phyloP scores from a whole-genome alignment of 495 filamentous ascomycete genomes.

The Polyplosphaeria fusca region DNA sequence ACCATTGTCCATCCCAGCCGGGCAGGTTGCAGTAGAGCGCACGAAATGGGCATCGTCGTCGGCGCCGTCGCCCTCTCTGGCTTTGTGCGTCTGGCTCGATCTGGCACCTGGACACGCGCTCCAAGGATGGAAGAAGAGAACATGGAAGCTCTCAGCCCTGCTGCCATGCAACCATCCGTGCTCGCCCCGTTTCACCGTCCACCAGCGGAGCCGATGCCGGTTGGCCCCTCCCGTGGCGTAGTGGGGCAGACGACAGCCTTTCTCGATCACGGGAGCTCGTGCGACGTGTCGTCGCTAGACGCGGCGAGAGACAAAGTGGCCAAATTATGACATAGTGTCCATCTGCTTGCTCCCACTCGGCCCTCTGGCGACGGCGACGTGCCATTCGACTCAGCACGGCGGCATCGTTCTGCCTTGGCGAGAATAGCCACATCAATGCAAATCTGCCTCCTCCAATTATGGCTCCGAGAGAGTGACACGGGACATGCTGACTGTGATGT shows the following conservation, averaged over 20 bases:
- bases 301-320: too few relatives aligned
- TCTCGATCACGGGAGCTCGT: not conserved
- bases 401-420: too few relatives aligned
- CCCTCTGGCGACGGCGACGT: too few relatives aligned
- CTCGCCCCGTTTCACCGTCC: slow-evolving; percentile 8
- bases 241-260: not conserved
- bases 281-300: too few relatives aligned
- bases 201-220: not conserved
- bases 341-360: too few relatives aligned
- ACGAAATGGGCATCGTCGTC: not conserved
- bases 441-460: slow-evolving; percentile 8
- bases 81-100: too few relatives aligned
- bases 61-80: not conserved
- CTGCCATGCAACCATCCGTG: slow-evolving; percentile 10
- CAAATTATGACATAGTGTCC: too few relatives aligned
- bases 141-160: slow-evolving; percentile 13
- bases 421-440: slow-evolving; percentile 14
- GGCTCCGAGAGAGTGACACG: not conserved
- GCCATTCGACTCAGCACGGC: too few relatives aligned
- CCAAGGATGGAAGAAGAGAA: not conserved
- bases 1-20: not conserved
- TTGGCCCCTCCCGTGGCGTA: not conserved
- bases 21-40: not conserved
- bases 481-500: slow-evolving; percentile 15
- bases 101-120: not conserved